phyloP scores from a whole-genome alignment of 495 filamentous ascomycete genomes.

The Daldinia caldariorum region DNA sequence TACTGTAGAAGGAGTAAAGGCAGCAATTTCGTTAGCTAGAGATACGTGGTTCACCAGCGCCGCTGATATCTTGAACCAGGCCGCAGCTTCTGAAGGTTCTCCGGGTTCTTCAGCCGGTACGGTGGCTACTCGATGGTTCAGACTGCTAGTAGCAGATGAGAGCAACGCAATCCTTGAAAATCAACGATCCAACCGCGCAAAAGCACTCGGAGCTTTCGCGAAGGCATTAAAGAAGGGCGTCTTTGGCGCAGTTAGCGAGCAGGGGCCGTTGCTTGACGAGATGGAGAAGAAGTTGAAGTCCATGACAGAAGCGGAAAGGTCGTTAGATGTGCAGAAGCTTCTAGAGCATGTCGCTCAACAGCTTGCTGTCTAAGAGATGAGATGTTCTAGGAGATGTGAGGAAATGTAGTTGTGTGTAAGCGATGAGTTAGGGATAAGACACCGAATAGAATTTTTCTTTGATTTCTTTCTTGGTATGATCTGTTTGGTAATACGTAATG shows the following conservation, averaged over 20 bases:
- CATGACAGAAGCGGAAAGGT: slow-evolving; percentile 52
- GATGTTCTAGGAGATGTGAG: neutral
- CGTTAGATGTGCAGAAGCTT: slow-evolving; percentile 55
- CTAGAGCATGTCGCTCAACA: slow-evolving; percentile 38
- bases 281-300: slow-evolving; percentile 40
- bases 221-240: slow-evolving; percentile 46
- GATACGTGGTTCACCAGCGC: slow-evolving; percentile 41
- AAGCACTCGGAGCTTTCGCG: slow-evolving; percentile 49
- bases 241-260: slow-evolving; percentile 37
- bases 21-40: slow-evolving; percentile 38
- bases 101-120: slow-evolving; percentile 16
- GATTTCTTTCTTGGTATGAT: neutral
- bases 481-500: no score
- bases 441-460: neutral
- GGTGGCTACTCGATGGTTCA: slow-evolving; percentile 50
- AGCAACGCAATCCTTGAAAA: slow-evolving; percentile 50
- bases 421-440: neutral
- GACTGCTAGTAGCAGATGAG: slow-evolving; percentile 52
- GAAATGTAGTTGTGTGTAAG: neutral
- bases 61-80: slow-evolving; percentile 34
- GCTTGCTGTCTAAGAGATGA: slow-evolving; percentile 11
- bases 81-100: slow-evolving; percentile 8
- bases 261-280: slow-evolving; percentile 26
- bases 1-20: slow-evolving; percentile 31
- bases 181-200: slow-evolving; percentile 52